Evolutionary conservation across 192 early-diverging fungal genomes (phyloP).

Genomic region (Linnemannia elongata): DNA sequence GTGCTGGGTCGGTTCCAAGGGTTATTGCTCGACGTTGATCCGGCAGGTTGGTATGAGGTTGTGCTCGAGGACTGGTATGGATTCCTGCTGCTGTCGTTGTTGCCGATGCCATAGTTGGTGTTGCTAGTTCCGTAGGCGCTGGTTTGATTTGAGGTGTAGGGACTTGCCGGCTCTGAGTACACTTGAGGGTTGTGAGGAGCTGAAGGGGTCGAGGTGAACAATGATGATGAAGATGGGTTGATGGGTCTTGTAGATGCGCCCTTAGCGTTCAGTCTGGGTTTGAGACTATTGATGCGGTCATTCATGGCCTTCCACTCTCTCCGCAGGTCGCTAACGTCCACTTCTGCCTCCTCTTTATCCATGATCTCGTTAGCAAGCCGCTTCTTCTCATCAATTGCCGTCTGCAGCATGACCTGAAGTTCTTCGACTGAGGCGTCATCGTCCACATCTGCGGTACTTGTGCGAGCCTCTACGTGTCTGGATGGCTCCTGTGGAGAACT

Average conservation of each 20-base stretch:
- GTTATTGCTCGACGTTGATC: not conserved
- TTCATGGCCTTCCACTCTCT: conserved; percentile 39
- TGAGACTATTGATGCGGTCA: conserved; percentile 30
- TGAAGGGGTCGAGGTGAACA: not conserved
- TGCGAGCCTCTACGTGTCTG: not conserved
- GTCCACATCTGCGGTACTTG: not conserved
- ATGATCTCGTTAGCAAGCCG: conserved; percentile 45
- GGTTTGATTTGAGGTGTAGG: not conserved
- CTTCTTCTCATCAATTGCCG: conserved; percentile 43
- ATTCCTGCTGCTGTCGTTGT: not conserved
- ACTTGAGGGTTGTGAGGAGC: conserved; percentile 5
- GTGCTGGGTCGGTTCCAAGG: not conserved
- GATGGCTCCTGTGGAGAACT: not conserved
- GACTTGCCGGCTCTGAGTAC: conserved; percentile 2
- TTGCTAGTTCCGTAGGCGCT: not conserved
- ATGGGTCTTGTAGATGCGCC: not conserved
- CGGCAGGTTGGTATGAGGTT: not conserved
- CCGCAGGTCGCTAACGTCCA: conserved; percentile 8
- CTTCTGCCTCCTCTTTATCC: conserved; percentile 28
- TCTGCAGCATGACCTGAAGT: conserved; percentile 39
- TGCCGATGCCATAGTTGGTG: not conserved
- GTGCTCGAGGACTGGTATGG: not conserved
- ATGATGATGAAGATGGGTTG: not conserved
- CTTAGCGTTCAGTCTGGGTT: conserved; percentile 13
- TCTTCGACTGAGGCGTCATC: conserved; percentile 33